Conservation (phyloP, 441 rosid genomes). For the Pelargonium citronellum region DNA sequence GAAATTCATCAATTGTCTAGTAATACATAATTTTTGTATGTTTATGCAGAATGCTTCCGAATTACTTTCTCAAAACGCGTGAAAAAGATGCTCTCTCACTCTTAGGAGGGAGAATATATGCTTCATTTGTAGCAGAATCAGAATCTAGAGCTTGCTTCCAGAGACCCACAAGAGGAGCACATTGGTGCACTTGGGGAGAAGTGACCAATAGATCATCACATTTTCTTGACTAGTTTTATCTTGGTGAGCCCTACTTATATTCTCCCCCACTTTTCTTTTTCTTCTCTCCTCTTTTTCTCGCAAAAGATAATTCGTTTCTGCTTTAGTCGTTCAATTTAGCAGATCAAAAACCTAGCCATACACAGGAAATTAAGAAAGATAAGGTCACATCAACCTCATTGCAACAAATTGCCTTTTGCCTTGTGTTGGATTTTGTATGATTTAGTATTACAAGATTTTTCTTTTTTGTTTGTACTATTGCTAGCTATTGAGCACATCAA, state of each 20-base stretch:
- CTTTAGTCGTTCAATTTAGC: background rate
- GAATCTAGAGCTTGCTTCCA: background rate
- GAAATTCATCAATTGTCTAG: background rate
- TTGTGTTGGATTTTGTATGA: background rate
- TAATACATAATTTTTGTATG: background rate
- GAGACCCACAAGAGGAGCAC: background rate
- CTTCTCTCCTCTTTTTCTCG: constrained; percentile 5
- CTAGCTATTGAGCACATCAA: background rate
- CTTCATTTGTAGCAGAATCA: background rate
- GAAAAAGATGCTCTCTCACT: background rate
- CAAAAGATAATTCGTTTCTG: background rate
- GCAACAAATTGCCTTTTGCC: constrained; percentile 6
- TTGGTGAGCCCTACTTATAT: constrained; percentile 10
- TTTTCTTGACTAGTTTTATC: constrained; percentile 19
- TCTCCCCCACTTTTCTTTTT: background rate
- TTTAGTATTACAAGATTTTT: background rate
- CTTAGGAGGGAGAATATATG: constrained; percentile 1
- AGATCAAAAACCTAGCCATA: background rate
- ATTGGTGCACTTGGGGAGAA: background rate
- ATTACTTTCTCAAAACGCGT: background rate
- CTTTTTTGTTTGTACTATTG: background rate
- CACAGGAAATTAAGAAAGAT: background rate
- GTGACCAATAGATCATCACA: constrained; percentile 9
- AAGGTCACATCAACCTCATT: background rate
- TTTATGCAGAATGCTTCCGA: background rate